phyloP scores from a whole-genome alignment of 805 yeast genomes.

The Lachancea sp. region DNA sequence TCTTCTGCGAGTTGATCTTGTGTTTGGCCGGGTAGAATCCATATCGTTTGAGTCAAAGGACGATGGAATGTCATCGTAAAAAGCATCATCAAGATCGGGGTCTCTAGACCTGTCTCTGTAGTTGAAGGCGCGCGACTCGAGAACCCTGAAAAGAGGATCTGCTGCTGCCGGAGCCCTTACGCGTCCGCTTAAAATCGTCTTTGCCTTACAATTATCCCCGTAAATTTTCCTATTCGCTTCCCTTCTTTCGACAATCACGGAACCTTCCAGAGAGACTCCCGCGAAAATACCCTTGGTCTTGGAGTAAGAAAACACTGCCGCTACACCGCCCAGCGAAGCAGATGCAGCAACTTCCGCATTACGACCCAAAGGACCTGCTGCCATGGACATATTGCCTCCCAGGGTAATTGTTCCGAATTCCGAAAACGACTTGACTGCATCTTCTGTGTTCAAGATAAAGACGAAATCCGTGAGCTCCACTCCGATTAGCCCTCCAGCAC shows the following conservation, averaged over 20 bases:
- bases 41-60: slow-evolving; percentile 36
- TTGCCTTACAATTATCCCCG: slow-evolving; percentile 84
- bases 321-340: slow-evolving; percentile 78
- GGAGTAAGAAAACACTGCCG: slow-evolving; percentile 89
- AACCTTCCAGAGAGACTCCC: slow-evolving; percentile 95
- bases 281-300: slow-evolving; percentile 96
- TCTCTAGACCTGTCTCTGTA: slow-evolving; percentile 50
- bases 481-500: slow-evolving; percentile 97
- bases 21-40: slow-evolving; percentile 20
- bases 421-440: slow-evolving; percentile 91
- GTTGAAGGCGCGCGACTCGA: slow-evolving; percentile 79
- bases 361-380: slow-evolving; percentile 97
- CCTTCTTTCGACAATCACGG: slow-evolving; percentile 92
- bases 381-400: slow-evolving; percentile 91
- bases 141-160: slow-evolving; percentile 77
- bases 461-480: slow-evolving; percentile 95
- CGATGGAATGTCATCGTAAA: slow-evolving; percentile 51
- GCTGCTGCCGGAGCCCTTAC: slow-evolving; percentile 92
- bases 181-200: slow-evolving; percentile 72
- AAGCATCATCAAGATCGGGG: slow-evolving; percentile 60
- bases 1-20: slow-evolving; percentile 27
- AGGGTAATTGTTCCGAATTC: slow-evolving; percentile 90
- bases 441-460: slow-evolving; percentile 75
- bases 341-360: slow-evolving; percentile 97
- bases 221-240: slow-evolving; percentile 95